phyloP scores from a whole-genome alignment of 2,329 filamentous ascomycete genomes.

The Colletotrichum camelliae region DNA sequence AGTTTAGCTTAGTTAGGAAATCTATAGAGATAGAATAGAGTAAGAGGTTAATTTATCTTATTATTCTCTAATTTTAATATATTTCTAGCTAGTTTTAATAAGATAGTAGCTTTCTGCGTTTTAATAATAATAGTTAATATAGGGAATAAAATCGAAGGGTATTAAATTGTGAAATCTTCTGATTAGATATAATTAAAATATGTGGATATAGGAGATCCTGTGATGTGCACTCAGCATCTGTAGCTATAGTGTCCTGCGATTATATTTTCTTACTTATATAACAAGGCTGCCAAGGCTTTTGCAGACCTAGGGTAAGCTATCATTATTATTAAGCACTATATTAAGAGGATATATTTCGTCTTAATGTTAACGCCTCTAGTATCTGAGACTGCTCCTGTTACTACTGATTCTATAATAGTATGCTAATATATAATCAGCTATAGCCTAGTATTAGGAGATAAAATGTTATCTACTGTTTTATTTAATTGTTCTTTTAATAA shows the following conservation, averaged over 20 bases:
- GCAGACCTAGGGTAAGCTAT: background rate
- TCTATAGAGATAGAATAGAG: no score
- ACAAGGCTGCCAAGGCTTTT: background rate
- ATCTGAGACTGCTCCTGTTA: background rate
- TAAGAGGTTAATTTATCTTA: no score
- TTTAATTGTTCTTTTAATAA: background rate
- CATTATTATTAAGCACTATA: background rate
- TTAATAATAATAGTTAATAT: no score
- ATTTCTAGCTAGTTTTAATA: background rate
- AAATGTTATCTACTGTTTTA: background rate
- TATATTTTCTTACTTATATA: background rate
- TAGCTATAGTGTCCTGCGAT: background rate
- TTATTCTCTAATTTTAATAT: background rate
- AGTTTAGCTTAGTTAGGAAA: no score
- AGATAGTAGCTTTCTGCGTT: no score
- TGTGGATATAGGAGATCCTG: background rate
- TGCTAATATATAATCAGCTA: background rate
- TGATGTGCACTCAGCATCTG: background rate
- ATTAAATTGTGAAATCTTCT: background rate
- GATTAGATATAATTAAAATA: rapidly evolving
- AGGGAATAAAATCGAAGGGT: no score
- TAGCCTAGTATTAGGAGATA: background rate
- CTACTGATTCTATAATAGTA: background rate
- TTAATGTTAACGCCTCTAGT: background rate
- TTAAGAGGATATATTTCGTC: background rate